These are phyloP conservation scores for Avicennia marina DNA, from an alignment of 257 asterid genomes.

Conservation along the genomic window DNA sequence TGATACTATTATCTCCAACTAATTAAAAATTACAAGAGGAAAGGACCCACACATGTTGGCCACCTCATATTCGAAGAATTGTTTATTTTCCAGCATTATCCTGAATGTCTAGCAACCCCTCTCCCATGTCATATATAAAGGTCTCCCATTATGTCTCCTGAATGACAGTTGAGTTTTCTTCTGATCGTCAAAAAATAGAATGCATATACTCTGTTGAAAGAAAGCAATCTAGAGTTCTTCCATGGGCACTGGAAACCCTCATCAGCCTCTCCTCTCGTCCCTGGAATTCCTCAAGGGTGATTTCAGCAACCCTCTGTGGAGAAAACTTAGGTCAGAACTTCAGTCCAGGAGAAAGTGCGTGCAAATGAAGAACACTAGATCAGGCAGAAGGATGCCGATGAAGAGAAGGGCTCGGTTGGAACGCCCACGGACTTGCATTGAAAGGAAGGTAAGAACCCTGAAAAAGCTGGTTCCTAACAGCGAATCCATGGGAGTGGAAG, in stretches of 20 bases:
- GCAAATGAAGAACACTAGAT: constrained; percentile 13
- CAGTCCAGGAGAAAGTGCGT: neutral
- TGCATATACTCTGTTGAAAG: neutral
- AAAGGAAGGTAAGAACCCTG: constrained; percentile 43
- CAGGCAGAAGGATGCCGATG: constrained; percentile 26
- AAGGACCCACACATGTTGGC: too few relatives aligned
- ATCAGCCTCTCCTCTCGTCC: constrained; percentile 21
- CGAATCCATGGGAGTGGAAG: constrained; percentile 38
- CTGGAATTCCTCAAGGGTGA: constrained; percentile 9
- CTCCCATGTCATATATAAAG: too few relatives aligned
- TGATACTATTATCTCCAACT: too few relatives aligned
- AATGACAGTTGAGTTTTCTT: too few relatives aligned
- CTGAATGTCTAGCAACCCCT: too few relatives aligned
- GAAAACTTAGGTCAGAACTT: neutral
- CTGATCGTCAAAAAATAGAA: neutral
- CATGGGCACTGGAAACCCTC: constrained; percentile 26
- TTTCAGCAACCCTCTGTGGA: constrained; percentile 15
- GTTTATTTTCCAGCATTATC: too few relatives aligned
- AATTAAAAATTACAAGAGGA: too few relatives aligned
- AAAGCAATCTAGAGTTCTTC: neutral
- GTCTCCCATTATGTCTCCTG: too few relatives aligned
- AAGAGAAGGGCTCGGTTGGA: constrained; percentile 34
- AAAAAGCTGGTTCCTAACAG: constrained; percentile 55
- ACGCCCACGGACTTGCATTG: constrained; percentile 20
- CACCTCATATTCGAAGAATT: too few relatives aligned